phyloP scores from a whole-genome alignment of 1,284 basidiomycete species.

The Apiotrichum mycotoxinovorans region DNA sequence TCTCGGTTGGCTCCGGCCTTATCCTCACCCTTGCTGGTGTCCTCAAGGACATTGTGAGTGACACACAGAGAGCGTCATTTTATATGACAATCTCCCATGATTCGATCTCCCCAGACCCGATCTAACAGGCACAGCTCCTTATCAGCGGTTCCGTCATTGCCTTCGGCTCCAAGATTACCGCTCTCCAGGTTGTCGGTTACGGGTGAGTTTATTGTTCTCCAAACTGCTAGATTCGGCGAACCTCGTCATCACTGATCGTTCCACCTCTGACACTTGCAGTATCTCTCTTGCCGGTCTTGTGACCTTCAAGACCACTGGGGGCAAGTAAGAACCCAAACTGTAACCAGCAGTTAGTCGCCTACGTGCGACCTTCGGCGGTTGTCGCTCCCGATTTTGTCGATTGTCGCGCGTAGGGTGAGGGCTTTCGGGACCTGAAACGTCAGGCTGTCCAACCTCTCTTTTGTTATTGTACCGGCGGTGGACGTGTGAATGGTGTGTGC shows the following conservation, averaged over 20 bases:
- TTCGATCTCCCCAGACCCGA: too few species aligned
- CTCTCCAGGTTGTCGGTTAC: constrained; percentile 79
- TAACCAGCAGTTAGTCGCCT: too few species aligned
- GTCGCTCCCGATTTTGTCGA: background rate
- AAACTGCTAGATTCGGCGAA: background rate
- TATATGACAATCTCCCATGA: too few species aligned
- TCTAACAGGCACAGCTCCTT: constrained; percentile 68
- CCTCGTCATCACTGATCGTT: background rate
- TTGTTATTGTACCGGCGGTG: too few species aligned
- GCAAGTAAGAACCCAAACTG: constrained; percentile 34
- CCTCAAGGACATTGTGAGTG: constrained; percentile 65
- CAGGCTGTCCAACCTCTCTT: too few species aligned
- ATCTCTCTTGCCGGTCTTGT: constrained; percentile 46
- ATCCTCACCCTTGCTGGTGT: constrained; percentile 92
- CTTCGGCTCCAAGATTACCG: constrained; percentile 73
- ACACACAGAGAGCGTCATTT: constrained; percentile 54
- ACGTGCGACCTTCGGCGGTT: constrained; percentile 2
- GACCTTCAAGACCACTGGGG: constrained; percentile 49
- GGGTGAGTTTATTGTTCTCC: constrained; percentile 27
- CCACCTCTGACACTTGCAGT: constrained; percentile 40
- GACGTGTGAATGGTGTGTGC: too few species aligned
- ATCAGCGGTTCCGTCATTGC: constrained; percentile 83
- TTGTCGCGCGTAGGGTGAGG: too few species aligned
- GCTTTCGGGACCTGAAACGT: too few species aligned
- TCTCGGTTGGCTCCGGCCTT: constrained; percentile 80